phyloP scores from a whole-genome alignment of 345 rosid genomes.

The Euphorbia peplus region DNA sequence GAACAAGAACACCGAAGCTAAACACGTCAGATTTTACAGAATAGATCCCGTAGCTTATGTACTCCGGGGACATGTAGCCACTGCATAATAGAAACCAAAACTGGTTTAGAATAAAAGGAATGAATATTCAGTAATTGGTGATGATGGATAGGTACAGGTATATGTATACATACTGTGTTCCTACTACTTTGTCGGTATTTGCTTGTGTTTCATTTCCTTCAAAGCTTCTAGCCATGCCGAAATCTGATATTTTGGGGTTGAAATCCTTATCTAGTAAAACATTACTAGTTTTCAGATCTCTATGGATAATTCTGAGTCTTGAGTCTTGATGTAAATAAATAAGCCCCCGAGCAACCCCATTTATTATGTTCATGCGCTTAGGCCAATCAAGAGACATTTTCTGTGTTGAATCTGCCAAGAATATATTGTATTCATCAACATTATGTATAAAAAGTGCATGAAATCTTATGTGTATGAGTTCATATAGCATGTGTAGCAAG shows the following conservation, averaged over 20 bases:
- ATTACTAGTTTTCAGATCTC: conserved; percentile 18
- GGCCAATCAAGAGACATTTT: conserved; percentile 6
- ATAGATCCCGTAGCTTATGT: neutral
- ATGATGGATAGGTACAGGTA: no score
- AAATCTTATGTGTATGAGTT: neutral
- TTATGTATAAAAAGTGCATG: neutral
- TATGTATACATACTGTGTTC: conserved; percentile 10
- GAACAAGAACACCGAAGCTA: conserved; percentile 15
- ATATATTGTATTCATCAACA: neutral
- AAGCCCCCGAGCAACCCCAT: conserved; percentile 17
- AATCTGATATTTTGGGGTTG: conserved; percentile 21
- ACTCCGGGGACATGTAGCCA: conserved; percentile 20
- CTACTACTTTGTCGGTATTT: conserved; percentile 12
- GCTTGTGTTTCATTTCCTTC: conserved; percentile 8
- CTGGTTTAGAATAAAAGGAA: no score
- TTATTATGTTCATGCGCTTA: conserved; percentile 6
- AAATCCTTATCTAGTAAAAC: conserved; percentile 11
- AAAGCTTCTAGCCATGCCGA: conserved; percentile 17
- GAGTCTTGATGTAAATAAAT: conserved; percentile 19
- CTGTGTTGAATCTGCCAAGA: neutral
- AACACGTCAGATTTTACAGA: conserved; percentile 15
- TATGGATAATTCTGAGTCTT: conserved; percentile 5
- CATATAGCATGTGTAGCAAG: neutral
- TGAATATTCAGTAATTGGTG: no score
- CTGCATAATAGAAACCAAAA: neutral